Evolutionary conservation across 1,284 basidiomycete species (phyloP), one percentile per base, ranked within the genome.

Genomic region (Trichosporon ovoides): DNA sequence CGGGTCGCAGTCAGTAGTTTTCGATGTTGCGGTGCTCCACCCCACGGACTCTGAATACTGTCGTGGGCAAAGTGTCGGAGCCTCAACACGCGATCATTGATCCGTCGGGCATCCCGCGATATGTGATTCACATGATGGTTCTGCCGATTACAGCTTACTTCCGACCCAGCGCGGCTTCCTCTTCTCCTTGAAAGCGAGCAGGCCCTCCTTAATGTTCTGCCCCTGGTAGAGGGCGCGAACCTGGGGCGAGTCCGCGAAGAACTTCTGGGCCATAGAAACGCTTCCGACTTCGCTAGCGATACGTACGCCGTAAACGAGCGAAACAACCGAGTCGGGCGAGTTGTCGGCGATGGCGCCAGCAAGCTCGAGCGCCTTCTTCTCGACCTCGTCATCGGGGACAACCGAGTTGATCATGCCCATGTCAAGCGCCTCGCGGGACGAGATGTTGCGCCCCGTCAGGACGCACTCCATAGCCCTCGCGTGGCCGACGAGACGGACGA

Each of bases 371-470:
- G 58, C 58, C 35, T 46, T 43, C 35, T 34, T 33, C 35, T 63
- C 61, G 11, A 63, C 61, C 13, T 58, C 16, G 56, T 54, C 61
- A 36, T 63, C 61, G 3, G 61, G 53, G 2, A 63, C 61, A 10
- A 63, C 58, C 34, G 56, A 51, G 61, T 60, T 63, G 61, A 63
- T 33, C 56, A 63, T 56, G 20, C 53, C 28, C 38, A 63, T 52
- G 14, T 28, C 9, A 10, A 58, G 56, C 24, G 61, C 61, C 54
- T 63, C 58, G 22, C 38, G 7, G 11, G 56, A 37, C 1, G 58
- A 38, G 28, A 63, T 60, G 52, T 57, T 53, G 38, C 58, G 58
- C 16, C 61, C 61, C 0, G 58, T 63, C 31, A 63, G 58, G 18
- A 59, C 43, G 16, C 38, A 24, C 52, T 63, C 61, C 38, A 50